Evolutionary conservation across 2,329 filamentous ascomycete genomes (phyloP), one percentile per base, ranked within the genome.

Genomic region (Gnomoniopsis sp.): DNA sequence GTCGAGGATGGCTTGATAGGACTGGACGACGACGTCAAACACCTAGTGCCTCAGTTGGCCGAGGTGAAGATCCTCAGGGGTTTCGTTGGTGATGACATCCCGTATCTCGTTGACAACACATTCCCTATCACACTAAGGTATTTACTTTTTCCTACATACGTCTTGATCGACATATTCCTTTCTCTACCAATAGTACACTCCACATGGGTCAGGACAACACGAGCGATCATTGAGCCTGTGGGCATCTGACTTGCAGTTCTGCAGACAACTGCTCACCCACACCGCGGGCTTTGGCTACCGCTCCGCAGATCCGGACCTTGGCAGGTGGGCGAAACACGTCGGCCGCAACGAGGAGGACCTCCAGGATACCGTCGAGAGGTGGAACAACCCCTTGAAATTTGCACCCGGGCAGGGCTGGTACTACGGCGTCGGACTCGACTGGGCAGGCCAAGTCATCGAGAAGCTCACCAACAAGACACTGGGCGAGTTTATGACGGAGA

Each of bases 361-460:
- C 17, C 63, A 69, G 30, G 73, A 67, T 61, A 72, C 64, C 36
- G 66, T 70, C 36, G 72, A 72, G 1, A 73, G 74, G 62, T 78
- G 73, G 66, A 67, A 65, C 49, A 74, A 74, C 57, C 81, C 78
- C 0, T 64, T 80, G 38, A 69, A 71, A 54, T 79, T 79, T 58
- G 62, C 69, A 3, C 77, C 80, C 0, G 81, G 80, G 0, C 69
- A 74, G 3, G 72, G 74, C 7, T 84, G 80, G 80, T 69, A 68
- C 33, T 84, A 84, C 59, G 79, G 81, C 4, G 65, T 71, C 3
- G 68, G 69, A 0, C 58, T 76, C 46, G 80, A 83, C 69, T 83
- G 77, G 73, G 79, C 75, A 0, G 79, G 77, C 3, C 59, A 75
- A 6, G 68, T 76, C 1, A 67, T 83, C 4, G 75, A 80, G 65